phyloP scores from a whole-genome alignment of 352 stramenopile genomes.

The Pythium aristosporum region DNA sequence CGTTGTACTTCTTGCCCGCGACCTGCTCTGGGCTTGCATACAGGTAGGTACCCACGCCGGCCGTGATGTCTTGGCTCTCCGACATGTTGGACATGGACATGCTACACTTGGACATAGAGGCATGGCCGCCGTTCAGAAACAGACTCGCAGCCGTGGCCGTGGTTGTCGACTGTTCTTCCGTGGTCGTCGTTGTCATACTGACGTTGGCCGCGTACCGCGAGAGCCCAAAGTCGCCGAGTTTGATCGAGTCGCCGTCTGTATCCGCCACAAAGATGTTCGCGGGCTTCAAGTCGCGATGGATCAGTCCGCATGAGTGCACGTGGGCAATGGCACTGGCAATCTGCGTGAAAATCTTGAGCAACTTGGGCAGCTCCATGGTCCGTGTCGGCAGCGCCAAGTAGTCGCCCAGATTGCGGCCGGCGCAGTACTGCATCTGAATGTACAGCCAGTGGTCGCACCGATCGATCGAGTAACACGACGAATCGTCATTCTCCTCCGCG shows the following conservation, averaged over 20 bases:
- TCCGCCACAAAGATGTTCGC: conserved; percentile 92
- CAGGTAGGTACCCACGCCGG: conserved; percentile 87
- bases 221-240: conserved; percentile 89
- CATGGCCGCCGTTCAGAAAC: conserved; percentile 18
- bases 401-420: conserved; percentile 80
- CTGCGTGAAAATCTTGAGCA: conserved; percentile 88
- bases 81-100: conserved; percentile 61
- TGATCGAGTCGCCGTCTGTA: conserved; percentile 82
- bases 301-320: conserved; percentile 87
- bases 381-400: conserved; percentile 72
- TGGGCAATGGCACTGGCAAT: conserved; percentile 89
- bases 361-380: conserved; percentile 70
- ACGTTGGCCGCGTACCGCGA: conserved; percentile 82
- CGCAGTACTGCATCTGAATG: conserved; percentile 93
- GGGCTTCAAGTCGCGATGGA: conserved; percentile 92
- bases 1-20: conserved; percentile 88
- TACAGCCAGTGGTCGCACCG: conserved; percentile 88
- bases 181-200: conserved; percentile 42
- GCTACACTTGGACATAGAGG: conserved; percentile 53
- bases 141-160: conserved; percentile 1
- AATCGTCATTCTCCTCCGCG: conserved; percentile 37
- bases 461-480: conserved; percentile 46
- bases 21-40: conserved; percentile 91
- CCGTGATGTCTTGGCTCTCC: conserved; percentile 82
- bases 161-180: conserved; percentile 1